A percentile compares a stretch with the other conserved stretches of the same genome.
Evolutionary conservation across 768 basidiomycete genomes (phyloP).

Genomic region (Mycena filopes): DNA sequence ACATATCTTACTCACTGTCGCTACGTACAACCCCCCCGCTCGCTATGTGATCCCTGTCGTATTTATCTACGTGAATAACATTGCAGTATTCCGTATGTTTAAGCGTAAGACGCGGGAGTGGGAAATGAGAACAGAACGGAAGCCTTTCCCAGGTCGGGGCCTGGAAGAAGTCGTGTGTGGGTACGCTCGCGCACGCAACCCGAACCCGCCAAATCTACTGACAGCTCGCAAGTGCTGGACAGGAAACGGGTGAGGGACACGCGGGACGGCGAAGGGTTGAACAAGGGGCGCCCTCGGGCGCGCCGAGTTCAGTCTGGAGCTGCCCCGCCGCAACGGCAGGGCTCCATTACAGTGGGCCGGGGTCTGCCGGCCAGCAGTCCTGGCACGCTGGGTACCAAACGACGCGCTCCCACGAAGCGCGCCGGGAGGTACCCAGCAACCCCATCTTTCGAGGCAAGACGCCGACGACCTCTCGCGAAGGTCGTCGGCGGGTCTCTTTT

Average conservation of each 20-base stretch:
- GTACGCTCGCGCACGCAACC: slow-evolving; percentile 2
- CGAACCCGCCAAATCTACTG: slow-evolving; percentile 31
- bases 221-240: slow-evolving; percentile 4
- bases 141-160: slow-evolving; percentile 8
- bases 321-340: slow-evolving; percentile 23
- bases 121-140: no score
- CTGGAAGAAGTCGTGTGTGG: slow-evolving; percentile 19
- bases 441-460: slow-evolving; percentile 1
- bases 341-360: slow-evolving; percentile 18
- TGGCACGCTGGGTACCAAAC: neutral
- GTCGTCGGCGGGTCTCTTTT: slow-evolving; percentile 10
- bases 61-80: no score
- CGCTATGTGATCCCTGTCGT: no score
- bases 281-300: neutral
- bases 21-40: no score
- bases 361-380: slow-evolving; percentile 29
- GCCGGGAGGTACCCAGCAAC: neutral
- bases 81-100: no score
- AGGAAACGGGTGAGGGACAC: slow-evolving; percentile 25
- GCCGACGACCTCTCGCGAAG: slow-evolving; percentile 6
- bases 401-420: neutral
- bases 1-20: no score
- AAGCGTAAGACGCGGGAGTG: no score
- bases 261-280: neutral
- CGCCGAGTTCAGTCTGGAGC: neutral